Evolutionary conservation across 2,329 filamentous ascomycete genomes (phyloP).

Genomic region (Fusarium staphyleae): DNA sequence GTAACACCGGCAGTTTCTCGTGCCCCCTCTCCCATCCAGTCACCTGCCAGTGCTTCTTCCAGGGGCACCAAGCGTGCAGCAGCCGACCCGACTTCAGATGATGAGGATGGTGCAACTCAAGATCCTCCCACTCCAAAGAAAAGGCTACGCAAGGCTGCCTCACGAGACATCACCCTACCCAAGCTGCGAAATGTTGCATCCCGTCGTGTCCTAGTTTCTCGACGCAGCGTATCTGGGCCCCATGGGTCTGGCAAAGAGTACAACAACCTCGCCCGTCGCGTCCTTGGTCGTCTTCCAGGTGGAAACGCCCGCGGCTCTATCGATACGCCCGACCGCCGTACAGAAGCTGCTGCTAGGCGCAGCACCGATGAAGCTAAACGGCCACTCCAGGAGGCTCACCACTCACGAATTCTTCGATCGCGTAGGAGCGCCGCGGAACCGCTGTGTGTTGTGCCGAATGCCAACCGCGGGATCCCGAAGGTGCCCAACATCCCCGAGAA

Average conservation of each 20-base stretch:
- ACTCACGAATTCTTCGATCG: slow-evolving; percentile 39
- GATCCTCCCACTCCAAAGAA: slow-evolving; percentile 49
- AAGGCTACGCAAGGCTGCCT: slow-evolving; percentile 61
- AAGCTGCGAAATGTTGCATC: slow-evolving; percentile 44
- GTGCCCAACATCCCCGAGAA: slow-evolving; percentile 55
- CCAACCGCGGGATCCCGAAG: slow-evolving; percentile 55
- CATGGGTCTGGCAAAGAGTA: slow-evolving; percentile 30
- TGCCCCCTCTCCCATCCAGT: slow-evolving; percentile 38
- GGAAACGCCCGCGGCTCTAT: slow-evolving; percentile 29
- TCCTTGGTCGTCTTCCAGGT: slow-evolving; percentile 37
- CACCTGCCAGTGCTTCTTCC: slow-evolving; percentile 47
- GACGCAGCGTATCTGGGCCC: slow-evolving; percentile 42
- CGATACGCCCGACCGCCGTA: slow-evolving; percentile 24
- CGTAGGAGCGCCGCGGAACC: slow-evolving; percentile 38
- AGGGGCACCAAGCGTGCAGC: slow-evolving; percentile 61
- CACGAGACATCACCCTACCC: slow-evolving; percentile 51
- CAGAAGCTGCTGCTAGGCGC: slow-evolving; percentile 26
- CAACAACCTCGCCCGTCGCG: slow-evolving; percentile 39
- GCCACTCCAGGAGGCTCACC: slow-evolving; percentile 31
- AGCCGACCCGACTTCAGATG: slow-evolving; percentile 46
- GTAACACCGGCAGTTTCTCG: slow-evolving; percentile 33
- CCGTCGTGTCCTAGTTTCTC: slow-evolving; percentile 34
- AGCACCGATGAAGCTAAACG: slow-evolving; percentile 26
- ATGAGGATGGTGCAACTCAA: slow-evolving; percentile 39
- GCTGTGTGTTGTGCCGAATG: slow-evolving; percentile 54